Evolutionary conservation across 108 stramenopile species (phyloP).

Genomic region (Skeletonema tropicum): DNA sequence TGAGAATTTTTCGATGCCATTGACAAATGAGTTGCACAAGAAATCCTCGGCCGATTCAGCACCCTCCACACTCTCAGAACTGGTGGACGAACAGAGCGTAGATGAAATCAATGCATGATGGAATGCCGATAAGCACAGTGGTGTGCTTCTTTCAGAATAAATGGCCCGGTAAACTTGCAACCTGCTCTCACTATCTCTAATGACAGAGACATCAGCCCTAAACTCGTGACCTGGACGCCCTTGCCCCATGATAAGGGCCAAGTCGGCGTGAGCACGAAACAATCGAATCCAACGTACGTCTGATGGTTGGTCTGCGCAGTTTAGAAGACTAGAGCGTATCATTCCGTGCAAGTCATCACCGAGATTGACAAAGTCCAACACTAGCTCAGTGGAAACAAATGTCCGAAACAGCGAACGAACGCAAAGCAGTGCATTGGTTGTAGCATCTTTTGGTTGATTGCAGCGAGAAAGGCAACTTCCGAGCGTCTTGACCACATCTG

Average conservation of each 20-base stretch:
- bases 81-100: constrained; percentile 46
- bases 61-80: constrained; percentile 9
- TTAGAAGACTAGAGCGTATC: background rate
- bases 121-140: constrained; percentile 51
- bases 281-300: constrained; percentile 2
- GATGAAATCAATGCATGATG: constrained; percentile 62
- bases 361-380: constrained; percentile 2
- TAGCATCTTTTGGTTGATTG: background rate
- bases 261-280: constrained; percentile 18
- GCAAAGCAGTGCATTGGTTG: background rate
- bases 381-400: background rate
- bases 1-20: constrained; percentile 20
- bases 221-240: constrained; percentile 1
- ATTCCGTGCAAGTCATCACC: background rate
- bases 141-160: constrained; percentile 17
- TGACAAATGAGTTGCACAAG: constrained; percentile 28
- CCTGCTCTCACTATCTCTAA: constrained; percentile 19
- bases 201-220: constrained; percentile 10
- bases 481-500: constrained; percentile 1
- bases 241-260: constrained; percentile 32
- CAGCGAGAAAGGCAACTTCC: background rate
- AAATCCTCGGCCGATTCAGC: constrained; percentile 18
- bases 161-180: constrained; percentile 29
- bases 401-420: constrained; percentile 1
- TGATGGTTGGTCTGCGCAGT: background rate